Conservation (phyloP, 176 grass and related monocot species). For the Otatea glauca region DNA sequence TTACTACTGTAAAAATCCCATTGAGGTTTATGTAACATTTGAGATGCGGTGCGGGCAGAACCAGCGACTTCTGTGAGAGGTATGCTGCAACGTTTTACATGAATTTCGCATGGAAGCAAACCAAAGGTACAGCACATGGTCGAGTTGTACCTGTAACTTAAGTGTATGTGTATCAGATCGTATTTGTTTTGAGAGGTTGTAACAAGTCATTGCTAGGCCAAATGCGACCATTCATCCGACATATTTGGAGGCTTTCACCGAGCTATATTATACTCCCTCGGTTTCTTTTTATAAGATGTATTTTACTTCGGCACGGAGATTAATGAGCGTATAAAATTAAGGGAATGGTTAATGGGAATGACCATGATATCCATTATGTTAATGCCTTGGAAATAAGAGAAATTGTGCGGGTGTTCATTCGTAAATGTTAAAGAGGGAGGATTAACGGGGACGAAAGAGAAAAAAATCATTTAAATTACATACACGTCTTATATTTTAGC, state of each 20-base stretch:
- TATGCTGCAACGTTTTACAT: not conserved
- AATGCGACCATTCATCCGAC: not conserved
- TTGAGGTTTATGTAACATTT: not conserved
- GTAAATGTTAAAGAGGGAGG: too few relatives aligned
- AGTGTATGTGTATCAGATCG: not conserved
- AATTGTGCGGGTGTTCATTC: too few relatives aligned
- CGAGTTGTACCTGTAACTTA: not conserved
- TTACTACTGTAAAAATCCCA: not conserved
- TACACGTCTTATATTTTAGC: too few relatives aligned
- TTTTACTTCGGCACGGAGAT: too few relatives aligned
- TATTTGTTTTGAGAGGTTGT: not conserved
- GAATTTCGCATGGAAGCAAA: not conserved
- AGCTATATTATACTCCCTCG: not conserved
- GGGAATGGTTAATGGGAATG: too few relatives aligned
- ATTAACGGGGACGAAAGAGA: too few relatives aligned
- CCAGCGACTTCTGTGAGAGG: not conserved
- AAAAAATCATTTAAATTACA: too few relatives aligned
- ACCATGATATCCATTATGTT: too few relatives aligned
- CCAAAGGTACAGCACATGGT: not conserved
- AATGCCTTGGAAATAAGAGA: too few relatives aligned
- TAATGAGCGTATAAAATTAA: too few relatives aligned
- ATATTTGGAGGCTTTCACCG: not conserved
- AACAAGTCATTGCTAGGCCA: conserved; percentile 4
- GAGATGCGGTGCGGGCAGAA: not conserved
- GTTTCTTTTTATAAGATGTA: too few relatives aligned